Percentiles rank a stretch among this genome's conserved stretches.
phyloP scores from a whole-genome alignment of 169 alveolate species.

The Cyclospora cayetanensis region DNA sequence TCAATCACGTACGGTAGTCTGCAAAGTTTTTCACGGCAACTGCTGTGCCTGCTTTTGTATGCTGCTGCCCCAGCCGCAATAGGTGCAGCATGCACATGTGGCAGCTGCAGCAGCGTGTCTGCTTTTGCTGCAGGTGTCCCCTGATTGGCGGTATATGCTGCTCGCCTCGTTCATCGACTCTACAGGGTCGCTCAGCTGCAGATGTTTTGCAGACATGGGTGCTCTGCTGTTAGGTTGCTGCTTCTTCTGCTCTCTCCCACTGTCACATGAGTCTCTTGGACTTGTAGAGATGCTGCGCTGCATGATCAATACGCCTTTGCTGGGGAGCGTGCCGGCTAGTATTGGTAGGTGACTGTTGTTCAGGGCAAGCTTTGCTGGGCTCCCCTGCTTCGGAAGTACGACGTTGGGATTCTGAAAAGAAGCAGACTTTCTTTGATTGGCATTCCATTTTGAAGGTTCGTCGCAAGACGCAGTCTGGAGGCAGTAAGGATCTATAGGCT shows the following conservation, averaged over 20 bases:
- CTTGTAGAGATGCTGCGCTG: background rate
- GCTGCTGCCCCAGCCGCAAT: no score
- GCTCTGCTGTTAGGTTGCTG: background rate
- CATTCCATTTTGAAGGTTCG: constrained; percentile 36
- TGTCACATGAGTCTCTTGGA: background rate
- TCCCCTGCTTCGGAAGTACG: constrained; percentile 58
- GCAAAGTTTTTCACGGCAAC: background rate
- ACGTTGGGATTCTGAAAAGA: constrained; percentile 32
- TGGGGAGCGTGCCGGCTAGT: background rate
- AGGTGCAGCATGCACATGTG: background rate
- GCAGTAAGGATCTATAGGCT: background rate
- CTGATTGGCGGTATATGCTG: constrained; percentile 70
- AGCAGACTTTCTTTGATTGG: constrained; percentile 56
- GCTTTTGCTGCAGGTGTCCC: constrained; percentile 37
- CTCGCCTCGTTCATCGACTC: constrained; percentile 54
- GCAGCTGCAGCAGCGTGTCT: background rate
- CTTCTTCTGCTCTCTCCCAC: background rate
- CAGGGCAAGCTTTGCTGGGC: constrained; percentile 61
- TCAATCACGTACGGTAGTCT: constrained; percentile 13
- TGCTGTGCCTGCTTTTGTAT: background rate
- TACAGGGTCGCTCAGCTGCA: constrained; percentile 31
- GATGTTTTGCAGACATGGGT: constrained; percentile 69
- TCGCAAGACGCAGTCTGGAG: background rate
- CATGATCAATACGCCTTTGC: background rate
- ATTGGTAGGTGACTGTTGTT: background rate